Percentiles rank a stretch among this genome's conserved stretches.
Conservation (phyloP, 768 basidiomycete species). For the Candolleomyces aberdarensis region DNA sequence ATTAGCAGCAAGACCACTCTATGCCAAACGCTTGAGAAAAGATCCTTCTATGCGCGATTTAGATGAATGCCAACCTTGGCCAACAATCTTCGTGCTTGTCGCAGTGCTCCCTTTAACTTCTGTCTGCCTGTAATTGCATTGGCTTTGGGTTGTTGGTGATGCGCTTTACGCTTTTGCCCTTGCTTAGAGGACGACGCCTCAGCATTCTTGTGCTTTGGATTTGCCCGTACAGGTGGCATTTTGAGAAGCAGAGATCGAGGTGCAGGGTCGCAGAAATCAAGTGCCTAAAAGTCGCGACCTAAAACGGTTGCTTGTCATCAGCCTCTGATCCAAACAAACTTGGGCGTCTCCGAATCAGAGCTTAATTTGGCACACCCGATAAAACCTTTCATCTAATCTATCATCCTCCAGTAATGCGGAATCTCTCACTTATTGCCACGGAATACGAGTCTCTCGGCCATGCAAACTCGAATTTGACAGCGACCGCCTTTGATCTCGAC, state of each 20-base stretch:
- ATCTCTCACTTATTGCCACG: constrained; percentile 44
- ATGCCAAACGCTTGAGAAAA: background rate
- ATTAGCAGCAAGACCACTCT: constrained; percentile 85
- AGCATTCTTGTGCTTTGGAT: constrained; percentile 14
- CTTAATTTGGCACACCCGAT: background rate
- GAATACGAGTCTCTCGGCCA: constrained; percentile 19
- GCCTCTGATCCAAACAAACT: background rate
- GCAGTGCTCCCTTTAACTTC: constrained; percentile 80
- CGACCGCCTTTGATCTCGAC: constrained; percentile 61
- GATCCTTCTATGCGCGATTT: background rate
- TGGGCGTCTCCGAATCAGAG: background rate
- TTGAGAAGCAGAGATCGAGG: background rate
- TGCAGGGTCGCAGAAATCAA: background rate
- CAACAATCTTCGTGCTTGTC: constrained; percentile 80
- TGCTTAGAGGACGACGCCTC: constrained; percentile 25
- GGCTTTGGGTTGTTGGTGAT: constrained; percentile 25
- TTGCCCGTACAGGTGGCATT: constrained; percentile 26
- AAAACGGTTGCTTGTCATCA: background rate
- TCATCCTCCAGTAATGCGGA: constrained; percentile 42
- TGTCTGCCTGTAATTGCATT: constrained; percentile 63
- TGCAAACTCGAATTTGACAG: constrained; percentile 35
- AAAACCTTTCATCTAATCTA: constrained; percentile 7
- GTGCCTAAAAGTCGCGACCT: background rate
- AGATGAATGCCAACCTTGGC: constrained; percentile 55
- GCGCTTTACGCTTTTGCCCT: constrained; percentile 17